These are phyloP conservation scores for Ogataea ganodermae DNA, from an alignment of 805 yeast genomes.

Conservation along the genomic window DNA sequence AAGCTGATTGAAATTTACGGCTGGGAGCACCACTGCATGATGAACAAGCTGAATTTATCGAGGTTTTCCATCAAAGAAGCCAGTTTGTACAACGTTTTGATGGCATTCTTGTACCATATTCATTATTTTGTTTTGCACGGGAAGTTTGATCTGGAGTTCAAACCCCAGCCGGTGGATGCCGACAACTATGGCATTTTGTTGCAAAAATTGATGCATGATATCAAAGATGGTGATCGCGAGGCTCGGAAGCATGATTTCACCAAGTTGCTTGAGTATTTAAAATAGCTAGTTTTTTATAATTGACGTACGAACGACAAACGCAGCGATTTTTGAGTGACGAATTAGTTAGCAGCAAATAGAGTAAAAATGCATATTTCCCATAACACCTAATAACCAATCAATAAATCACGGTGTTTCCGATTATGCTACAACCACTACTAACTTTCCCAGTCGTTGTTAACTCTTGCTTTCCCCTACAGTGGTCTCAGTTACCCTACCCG, in stretches of 20 bases:
- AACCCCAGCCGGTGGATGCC: constrained; percentile 23
- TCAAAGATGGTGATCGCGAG: constrained; percentile 16
- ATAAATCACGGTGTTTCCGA: no score
- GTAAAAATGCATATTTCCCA: no score
- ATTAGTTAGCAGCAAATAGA: not conserved
- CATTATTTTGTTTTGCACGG: constrained; percentile 30
- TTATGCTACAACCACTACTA: no score
- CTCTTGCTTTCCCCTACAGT: no score
- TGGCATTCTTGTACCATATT: constrained; percentile 30
- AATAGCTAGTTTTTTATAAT: not conserved
- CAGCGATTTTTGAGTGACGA: no score
- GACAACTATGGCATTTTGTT: constrained; percentile 31
- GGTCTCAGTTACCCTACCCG: no score
- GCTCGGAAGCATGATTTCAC: constrained; percentile 17
- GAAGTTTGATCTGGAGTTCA: constrained; percentile 23
- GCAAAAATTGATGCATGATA: constrained; percentile 33
- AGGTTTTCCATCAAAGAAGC: constrained; percentile 23
- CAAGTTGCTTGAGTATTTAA: constrained; percentile 11
- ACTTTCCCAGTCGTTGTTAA: no score
- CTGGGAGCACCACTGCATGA: constrained; percentile 29
- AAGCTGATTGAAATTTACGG: constrained; percentile 36
- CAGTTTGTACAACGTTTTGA: constrained; percentile 29
- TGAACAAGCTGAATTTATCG: constrained; percentile 27
- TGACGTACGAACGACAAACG: no score
- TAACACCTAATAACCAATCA: no score